Base-by-base conservation (phyloP, 106 monocot species). In the Ottelia alismoides region DNA sequence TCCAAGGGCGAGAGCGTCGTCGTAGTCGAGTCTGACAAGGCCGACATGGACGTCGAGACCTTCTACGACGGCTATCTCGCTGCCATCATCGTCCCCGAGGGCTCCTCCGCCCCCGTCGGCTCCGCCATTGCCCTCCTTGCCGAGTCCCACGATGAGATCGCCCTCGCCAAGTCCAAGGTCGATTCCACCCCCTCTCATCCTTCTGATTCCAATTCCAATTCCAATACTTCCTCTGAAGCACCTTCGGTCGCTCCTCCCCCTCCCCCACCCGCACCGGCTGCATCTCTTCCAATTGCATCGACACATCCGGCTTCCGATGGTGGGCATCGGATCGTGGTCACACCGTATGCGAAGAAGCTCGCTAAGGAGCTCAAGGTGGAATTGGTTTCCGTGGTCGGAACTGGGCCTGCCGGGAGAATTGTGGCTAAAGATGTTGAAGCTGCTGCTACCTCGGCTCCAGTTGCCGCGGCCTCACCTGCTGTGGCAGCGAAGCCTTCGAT, bases 21-120 rank as follows among this genome's bases (percentile, higher is more conserved):
- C 21, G 96, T 99, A 31, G 98, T 90, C 45, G 98, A 90, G 82
- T 90, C 90, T 52, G 98, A 99, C 74, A 99, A 99, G 82, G 98
- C 98, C 29, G 98, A 90, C 59, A 99, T 86, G 98, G 98, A 99
- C 55, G 90, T 99, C 25, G 90, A 99, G 70, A 86, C 90, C 27
- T 99, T 99, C 74, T 82, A 99, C 55, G 90, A 99, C 56, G 90
- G 98, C 32, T 85, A 79, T 21, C 77, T 99, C 51, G 98, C 98
- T 25, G 82, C 79, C 62, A 86, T 99, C 60, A 48, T 70, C 50
- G 70, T 70, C 28, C 72, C 78, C 14, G 82, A 74, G 32, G 82
- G 81, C 18, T 68, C 69, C 50, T 24, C 56, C 30, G 87, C 87
- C 32, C 82, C 87, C 44, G 87, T 87, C 51, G 87, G 87, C 27